Conservation (phyloP, 2,329 filamentous ascomycete genomes). For the Blumeria graminis region DNA sequence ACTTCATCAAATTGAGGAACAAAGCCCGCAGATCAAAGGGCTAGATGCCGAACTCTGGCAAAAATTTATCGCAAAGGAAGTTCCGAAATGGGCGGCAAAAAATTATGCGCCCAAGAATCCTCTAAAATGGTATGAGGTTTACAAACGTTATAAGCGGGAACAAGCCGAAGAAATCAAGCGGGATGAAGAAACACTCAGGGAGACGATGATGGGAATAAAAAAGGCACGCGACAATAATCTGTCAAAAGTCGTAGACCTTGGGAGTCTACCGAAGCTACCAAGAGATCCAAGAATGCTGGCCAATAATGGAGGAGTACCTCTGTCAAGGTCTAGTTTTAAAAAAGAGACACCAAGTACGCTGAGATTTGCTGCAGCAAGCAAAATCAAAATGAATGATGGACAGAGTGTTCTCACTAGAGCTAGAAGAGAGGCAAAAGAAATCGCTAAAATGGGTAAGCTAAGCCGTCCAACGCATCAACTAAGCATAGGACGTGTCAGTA, state of each 20-base stretch:
- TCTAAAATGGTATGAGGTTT: slow-evolving; percentile 54
- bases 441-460: slow-evolving; percentile 23
- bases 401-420: slow-evolving; percentile 31
- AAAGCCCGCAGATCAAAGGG: slow-evolving; percentile 51
- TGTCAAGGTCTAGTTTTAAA: slow-evolving; percentile 11
- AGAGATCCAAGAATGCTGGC: slow-evolving; percentile 17
- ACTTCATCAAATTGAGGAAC: slow-evolving; percentile 47
- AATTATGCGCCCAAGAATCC: slow-evolving; percentile 41
- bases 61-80: slow-evolving; percentile 53
- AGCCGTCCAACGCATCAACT: slow-evolving; percentile 18
- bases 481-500: slow-evolving; percentile 17
- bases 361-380: slow-evolving; percentile 23
- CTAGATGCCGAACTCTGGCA: slow-evolving; percentile 54
- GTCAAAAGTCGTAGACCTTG: slow-evolving; percentile 29
- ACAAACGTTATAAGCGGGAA: slow-evolving; percentile 39
- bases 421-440: slow-evolving; percentile 29
- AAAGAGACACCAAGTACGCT: slow-evolving; percentile 16
- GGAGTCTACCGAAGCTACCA: slow-evolving; percentile 21
- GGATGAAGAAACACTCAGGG: slow-evolving; percentile 30
- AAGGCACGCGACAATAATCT: slow-evolving; percentile 31
- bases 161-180: slow-evolving; percentile 30
- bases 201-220: slow-evolving; percentile 30
- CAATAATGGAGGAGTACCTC: slow-evolving; percentile 14
- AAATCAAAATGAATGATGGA: slow-evolving; percentile 26
- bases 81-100: slow-evolving; percentile 36